These are phyloP conservation scores for Lodderomyces elongisporus DNA, from an alignment of 1,139 yeast genomes.

Conservation along the genomic window DNA sequence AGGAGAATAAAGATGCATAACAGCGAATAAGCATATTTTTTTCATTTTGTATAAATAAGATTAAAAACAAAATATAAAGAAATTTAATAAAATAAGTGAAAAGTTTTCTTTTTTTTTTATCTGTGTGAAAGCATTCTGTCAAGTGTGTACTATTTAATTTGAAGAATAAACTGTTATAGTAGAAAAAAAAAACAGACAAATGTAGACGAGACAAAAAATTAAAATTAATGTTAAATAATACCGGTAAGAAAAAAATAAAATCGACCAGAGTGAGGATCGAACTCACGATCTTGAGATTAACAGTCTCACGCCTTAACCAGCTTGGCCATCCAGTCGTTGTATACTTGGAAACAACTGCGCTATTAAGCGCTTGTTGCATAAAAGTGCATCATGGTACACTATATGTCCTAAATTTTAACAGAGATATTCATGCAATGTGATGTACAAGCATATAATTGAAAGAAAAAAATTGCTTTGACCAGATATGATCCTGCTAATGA, in stretches of 20 bases:
- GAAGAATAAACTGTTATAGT: background rate
- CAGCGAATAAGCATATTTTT: too few species aligned
- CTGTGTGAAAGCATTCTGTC: background rate
- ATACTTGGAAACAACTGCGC: conserved; percentile 5
- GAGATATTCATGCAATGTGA: too few species aligned
- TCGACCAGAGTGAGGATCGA: conserved; percentile 10
- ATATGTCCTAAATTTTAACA: too few species aligned
- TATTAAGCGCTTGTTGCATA: too few species aligned
- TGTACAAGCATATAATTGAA: too few species aligned
- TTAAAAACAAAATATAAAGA: too few species aligned
- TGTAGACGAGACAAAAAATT: background rate
- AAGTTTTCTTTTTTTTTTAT: background rate
- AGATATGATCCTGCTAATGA: too few species aligned
- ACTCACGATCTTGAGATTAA: conserved; percentile 10
- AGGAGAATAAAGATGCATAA: too few species aligned
- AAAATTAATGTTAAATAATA: conserved; percentile 1
- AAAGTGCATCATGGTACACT: too few species aligned
- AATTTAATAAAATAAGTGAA: background rate
- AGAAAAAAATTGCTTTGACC: too few species aligned
- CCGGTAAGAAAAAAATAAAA: conserved; percentile 3
- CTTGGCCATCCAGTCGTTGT: conserved; percentile 9
- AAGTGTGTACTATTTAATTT: too few species aligned
- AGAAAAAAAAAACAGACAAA: background rate
- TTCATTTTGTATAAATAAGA: background rate
- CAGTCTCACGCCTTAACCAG: conserved; percentile 11